These are phyloP conservation scores for Ophiostoma sp. DNA, from an alignment of 2,329 filamentous ascomycete species.

Conservation along the genomic window DNA sequence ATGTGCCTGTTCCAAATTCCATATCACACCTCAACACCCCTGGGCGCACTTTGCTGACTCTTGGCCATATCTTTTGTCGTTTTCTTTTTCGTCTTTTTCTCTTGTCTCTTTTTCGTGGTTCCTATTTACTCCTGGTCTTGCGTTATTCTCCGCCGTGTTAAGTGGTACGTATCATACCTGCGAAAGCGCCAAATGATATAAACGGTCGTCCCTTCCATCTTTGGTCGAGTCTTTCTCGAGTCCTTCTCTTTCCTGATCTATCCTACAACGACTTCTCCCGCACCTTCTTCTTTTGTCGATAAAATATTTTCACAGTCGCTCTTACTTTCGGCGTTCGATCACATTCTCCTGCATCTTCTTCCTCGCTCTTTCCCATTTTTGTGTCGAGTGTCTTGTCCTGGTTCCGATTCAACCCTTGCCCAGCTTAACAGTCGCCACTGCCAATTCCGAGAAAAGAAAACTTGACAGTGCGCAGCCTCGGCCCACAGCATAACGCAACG, in stretches of 20 bases:
- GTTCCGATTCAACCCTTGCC: neutral
- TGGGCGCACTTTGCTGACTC: neutral
- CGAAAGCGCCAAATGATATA: neutral
- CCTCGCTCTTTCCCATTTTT: neutral
- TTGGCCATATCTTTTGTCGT: neutral
- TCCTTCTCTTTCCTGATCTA: neutral
- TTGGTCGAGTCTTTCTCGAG: neutral
- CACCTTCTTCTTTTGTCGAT: neutral
- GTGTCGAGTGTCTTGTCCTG: neutral
- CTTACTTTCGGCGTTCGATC: neutral
- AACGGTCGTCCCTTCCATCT: neutral
- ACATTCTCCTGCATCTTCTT: neutral
- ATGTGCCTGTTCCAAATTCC: conserved; percentile 14
- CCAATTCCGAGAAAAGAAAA: neutral
- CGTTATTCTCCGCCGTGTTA: neutral
- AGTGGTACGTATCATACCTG: neutral
- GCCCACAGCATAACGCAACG: neutral
- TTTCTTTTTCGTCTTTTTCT: neutral
- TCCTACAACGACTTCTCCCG: neutral
- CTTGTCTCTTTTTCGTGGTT: neutral
- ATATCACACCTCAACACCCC: neutral
- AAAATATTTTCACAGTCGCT: conserved; percentile 13
- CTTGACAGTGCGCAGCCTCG: conserved; percentile 5
- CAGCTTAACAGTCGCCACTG: neutral
- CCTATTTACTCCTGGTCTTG: neutral